Evolutionary conservation across 805 yeast genomes (phyloP).

Genomic region (Ogataea nitratoaversa): DNA sequence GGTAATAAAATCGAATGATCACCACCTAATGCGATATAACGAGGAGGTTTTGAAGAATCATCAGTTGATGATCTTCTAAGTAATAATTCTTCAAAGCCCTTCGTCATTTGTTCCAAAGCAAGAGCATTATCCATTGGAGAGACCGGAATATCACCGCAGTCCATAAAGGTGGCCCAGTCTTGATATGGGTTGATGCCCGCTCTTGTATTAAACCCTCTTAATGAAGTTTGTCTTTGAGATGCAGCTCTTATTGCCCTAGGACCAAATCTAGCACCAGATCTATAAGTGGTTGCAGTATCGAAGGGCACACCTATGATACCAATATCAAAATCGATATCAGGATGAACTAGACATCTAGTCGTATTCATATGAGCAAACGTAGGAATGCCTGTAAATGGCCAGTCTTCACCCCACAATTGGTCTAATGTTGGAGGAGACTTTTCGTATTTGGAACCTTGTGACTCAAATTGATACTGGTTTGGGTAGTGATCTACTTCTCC

Average conservation of each 20-base stretch:
- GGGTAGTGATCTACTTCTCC: not conserved
- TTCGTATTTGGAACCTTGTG: not conserved
- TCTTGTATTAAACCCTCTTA: slow-evolving; percentile 65
- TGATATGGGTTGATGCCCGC: slow-evolving; percentile 49
- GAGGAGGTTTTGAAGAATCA: slow-evolving; percentile 42
- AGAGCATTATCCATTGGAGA: slow-evolving; percentile 55
- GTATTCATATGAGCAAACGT: slow-evolving; percentile 73
- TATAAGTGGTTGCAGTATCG: slow-evolving; percentile 74
- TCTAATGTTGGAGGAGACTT: slow-evolving; percentile 37
- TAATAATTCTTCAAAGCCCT: slow-evolving; percentile 52
- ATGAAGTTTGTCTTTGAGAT: slow-evolving; percentile 63
- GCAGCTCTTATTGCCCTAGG: slow-evolving; percentile 68
- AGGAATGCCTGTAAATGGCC: slow-evolving; percentile 68
- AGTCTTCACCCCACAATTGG: slow-evolving; percentile 66
- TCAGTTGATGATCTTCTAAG: slow-evolving; percentile 28
- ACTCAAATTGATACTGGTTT: slow-evolving; percentile 1
- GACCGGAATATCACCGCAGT: slow-evolving; percentile 57
- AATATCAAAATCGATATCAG: slow-evolving; percentile 52
- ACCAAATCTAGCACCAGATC: slow-evolving; percentile 83
- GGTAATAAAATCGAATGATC: slow-evolving; percentile 78
- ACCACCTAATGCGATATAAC: slow-evolving; percentile 73
- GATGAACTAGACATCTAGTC: slow-evolving; percentile 49
- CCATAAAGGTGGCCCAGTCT: slow-evolving; percentile 46
- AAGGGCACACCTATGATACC: slow-evolving; percentile 79
- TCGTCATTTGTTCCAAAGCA: slow-evolving; percentile 51